phyloP scores from a whole-genome alignment of 2,329 filamentous ascomycete genomes.

The Penicillium hesseltinei region DNA sequence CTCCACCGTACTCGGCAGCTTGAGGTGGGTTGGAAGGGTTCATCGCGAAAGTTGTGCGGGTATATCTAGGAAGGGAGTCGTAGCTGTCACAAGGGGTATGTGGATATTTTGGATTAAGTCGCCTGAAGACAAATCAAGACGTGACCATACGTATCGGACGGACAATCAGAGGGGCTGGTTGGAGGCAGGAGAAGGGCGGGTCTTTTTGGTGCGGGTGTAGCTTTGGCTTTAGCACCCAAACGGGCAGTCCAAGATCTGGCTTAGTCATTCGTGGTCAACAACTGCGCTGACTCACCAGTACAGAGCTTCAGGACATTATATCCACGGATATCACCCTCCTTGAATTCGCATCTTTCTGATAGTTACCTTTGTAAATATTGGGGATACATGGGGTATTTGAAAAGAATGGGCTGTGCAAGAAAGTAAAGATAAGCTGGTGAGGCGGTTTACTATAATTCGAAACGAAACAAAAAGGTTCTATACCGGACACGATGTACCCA shows the following conservation, averaged over 20 bases:
- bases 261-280: background rate
- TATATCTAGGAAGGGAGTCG: background rate
- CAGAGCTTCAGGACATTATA: background rate
- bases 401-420: background rate
- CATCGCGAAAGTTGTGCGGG: conserved; percentile 30
- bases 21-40: conserved; percentile 47
- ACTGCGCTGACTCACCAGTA: background rate
- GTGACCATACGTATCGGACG: conserved; percentile 9
- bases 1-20: conserved; percentile 50
- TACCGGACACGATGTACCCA: background rate
- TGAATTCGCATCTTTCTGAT: no score
- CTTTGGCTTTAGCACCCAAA: conserved; percentile 15
- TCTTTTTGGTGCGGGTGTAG: conserved; percentile 25
- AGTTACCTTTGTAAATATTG: background rate
- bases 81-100: background rate
- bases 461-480: background rate
- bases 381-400: no score
- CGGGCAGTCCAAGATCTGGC: background rate
- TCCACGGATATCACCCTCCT: background rate
- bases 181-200: conserved; percentile 18
- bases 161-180: conserved; percentile 12
- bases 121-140: conserved; percentile 11
- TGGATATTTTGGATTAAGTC: background rate
- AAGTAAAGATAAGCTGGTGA: background rate
- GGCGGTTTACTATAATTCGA: background rate